Conservation (phyloP, 2,329 filamentous ascomycete species). For the Paramyrothecium roridum region DNA sequence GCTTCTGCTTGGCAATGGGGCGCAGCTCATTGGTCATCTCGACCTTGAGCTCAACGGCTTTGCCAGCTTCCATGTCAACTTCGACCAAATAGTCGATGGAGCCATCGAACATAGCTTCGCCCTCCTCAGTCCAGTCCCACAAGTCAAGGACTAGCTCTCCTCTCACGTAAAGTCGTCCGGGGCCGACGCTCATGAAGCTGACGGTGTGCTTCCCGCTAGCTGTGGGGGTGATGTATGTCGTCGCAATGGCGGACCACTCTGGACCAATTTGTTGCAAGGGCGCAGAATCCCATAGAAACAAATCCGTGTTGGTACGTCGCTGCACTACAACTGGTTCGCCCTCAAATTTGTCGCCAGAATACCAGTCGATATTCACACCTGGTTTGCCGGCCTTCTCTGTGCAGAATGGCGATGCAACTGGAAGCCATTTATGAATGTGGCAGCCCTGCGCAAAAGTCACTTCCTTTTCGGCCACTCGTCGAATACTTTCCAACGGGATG, state of each 20-base stretch:
- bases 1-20: slow-evolving; percentile 56
- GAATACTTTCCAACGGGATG: slow-evolving; percentile 59
- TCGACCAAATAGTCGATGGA: slow-evolving; percentile 63
- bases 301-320: slow-evolving; percentile 59
- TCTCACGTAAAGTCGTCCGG: slow-evolving; percentile 58
- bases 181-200: slow-evolving; percentile 66
- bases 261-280: slow-evolving; percentile 57
- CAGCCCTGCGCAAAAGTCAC: slow-evolving; percentile 49
- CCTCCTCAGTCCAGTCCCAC: slow-evolving; percentile 68
- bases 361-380: slow-evolving; percentile 64
- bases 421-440: slow-evolving; percentile 23
- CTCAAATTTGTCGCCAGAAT: slow-evolving; percentile 59
- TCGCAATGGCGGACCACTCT: slow-evolving; percentile 63
- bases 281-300: slow-evolving; percentile 69
- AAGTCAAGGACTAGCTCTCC: slow-evolving; percentile 59
- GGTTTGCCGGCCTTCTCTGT: slow-evolving; percentile 44
- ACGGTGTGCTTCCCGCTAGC: slow-evolving; percentile 61
- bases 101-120: slow-evolving; percentile 69
- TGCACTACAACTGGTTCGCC: slow-evolving; percentile 55
- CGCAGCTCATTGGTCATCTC: slow-evolving; percentile 59
- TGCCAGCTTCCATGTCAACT: slow-evolving; percentile 55
- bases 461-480: slow-evolving; percentile 47
- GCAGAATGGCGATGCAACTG: slow-evolving; percentile 20
- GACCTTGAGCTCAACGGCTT: slow-evolving; percentile 52
- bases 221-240: slow-evolving; percentile 55